phyloP scores from a whole-genome alignment of 2,329 filamentous ascomycete species.

The Aphanoascus verrucosus region DNA sequence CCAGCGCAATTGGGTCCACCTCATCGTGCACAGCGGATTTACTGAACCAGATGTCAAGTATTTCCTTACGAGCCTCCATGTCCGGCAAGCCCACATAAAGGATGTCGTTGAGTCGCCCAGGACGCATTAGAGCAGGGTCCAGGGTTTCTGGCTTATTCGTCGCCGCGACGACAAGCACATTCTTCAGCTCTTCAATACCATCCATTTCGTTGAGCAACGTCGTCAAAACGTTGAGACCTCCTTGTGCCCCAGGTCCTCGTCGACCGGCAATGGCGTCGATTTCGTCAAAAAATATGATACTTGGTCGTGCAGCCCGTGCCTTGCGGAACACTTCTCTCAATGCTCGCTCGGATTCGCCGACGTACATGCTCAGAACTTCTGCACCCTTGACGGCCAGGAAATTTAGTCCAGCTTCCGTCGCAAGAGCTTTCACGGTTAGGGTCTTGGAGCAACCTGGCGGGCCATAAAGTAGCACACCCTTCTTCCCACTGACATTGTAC shows the following conservation, averaged over 20 bases:
- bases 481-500: constrained; percentile 52
- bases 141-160: constrained; percentile 83
- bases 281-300: constrained; percentile 95
- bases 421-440: constrained; percentile 78
- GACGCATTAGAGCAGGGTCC: constrained; percentile 73
- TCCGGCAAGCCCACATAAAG: constrained; percentile 80
- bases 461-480: constrained; percentile 79
- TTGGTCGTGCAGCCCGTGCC: constrained; percentile 72
- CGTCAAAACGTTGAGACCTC: constrained; percentile 68
- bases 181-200: constrained; percentile 73
- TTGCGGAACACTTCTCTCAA: constrained; percentile 77
- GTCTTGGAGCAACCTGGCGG: constrained; percentile 94
- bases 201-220: constrained; percentile 93
- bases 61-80: constrained; percentile 59
- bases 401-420: constrained; percentile 81
- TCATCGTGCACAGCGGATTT: constrained; percentile 51
- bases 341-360: constrained; percentile 82
- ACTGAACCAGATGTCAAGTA: constrained; percentile 57
- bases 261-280: constrained; percentile 71
- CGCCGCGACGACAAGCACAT: constrained; percentile 77
- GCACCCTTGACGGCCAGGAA: constrained; percentile 92
- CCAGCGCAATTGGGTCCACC: constrained; percentile 56
- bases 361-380: constrained; percentile 92
- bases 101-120: constrained; percentile 73
- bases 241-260: constrained; percentile 43